Evolutionary conservation across 1,284 basidiomycete genomes (phyloP).

Genomic region (Moniliophthora roreri): DNA sequence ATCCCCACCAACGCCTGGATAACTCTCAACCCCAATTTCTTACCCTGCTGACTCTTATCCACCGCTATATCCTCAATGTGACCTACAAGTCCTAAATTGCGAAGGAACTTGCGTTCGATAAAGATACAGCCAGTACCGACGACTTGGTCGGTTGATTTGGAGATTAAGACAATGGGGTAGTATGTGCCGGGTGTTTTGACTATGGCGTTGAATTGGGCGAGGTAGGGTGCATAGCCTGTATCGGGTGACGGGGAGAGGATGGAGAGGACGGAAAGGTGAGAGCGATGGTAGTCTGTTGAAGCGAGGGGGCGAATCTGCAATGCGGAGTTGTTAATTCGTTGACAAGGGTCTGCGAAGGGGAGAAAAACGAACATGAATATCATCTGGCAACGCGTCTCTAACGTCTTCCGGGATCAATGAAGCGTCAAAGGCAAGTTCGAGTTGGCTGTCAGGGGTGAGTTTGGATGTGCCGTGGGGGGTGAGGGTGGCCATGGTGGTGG

Average conservation of each 20-base stretch:
- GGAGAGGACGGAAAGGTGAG: conserved; percentile 82
- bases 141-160: conserved; percentile 73
- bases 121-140: conserved; percentile 86
- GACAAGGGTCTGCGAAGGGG: background rate
- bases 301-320: conserved; percentile 85
- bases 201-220: conserved; percentile 65
- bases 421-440: conserved; percentile 76
- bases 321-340: background rate
- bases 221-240: conserved; percentile 70
- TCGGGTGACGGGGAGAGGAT: conserved; percentile 82
- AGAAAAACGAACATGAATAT: conserved; percentile 48
- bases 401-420: conserved; percentile 66
- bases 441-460: conserved; percentile 67
- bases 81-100: conserved; percentile 78
- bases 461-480: conserved; percentile 16
- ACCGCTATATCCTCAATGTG: conserved; percentile 99
- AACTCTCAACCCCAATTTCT: conserved; percentile 84
- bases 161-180: conserved; percentile 84
- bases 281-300: conserved; percentile 80
- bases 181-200: conserved; percentile 64
- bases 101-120: conserved; percentile 91
- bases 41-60: conserved; percentile 83
- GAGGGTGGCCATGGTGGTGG: background rate
- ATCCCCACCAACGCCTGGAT: conserved; percentile 84
- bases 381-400: conserved; percentile 51